Base-by-base conservation (phyloP, 768 basidiomycete genomes). In the Cytidiella melzeri region DNA sequence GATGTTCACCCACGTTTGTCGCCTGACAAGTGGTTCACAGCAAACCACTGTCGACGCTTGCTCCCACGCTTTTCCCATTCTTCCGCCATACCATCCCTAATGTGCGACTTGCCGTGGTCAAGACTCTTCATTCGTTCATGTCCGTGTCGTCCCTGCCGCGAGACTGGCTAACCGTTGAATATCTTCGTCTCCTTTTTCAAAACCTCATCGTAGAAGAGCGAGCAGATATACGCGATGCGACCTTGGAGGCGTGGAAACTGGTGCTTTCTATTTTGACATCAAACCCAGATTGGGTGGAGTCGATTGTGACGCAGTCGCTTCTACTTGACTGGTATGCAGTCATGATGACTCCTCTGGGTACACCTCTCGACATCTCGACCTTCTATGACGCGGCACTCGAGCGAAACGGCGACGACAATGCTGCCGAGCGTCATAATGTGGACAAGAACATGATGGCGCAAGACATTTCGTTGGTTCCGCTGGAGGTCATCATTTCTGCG, bases 381-480 rank as follows among this genome's bases (percentile, higher is more conserved):
- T 92, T 97, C 61, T 83, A 85, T 64, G 73, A 75, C 41, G 80
- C 84, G 3, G 69, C 73, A 3, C 64, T 77, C n/a, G 61, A 73
- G 1, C 66, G 69, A 13, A 72, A 77, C 47, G 76, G 75, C 9
- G 65, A 67, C 5, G 69, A 73, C 20, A 65, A 69, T 2, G 69
- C 74, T 0, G 50, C 66, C 5, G 86, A 91, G 63, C 77, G 83
- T 41, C 91, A 98, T 63, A 93, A 96, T 58, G 91, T 98, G 26
- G 96, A 99, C 71, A 98, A 92, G 73, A 87, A 87, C 51, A 92
- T 98, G 84, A 73, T 97, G 20, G 74, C 79, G 4, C 94, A 97
- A 61, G 96, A 99, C 63, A 69, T 92, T 38, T 82, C 90, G 0
- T 72, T 99, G 30, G 76, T 98, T 26, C 73, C 84, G 5, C 67